Evolutionary conservation across 305 asterid genomes (phyloP), one percentile per base, ranked within the genome.

Genomic region (Striga hermonthica): DNA sequence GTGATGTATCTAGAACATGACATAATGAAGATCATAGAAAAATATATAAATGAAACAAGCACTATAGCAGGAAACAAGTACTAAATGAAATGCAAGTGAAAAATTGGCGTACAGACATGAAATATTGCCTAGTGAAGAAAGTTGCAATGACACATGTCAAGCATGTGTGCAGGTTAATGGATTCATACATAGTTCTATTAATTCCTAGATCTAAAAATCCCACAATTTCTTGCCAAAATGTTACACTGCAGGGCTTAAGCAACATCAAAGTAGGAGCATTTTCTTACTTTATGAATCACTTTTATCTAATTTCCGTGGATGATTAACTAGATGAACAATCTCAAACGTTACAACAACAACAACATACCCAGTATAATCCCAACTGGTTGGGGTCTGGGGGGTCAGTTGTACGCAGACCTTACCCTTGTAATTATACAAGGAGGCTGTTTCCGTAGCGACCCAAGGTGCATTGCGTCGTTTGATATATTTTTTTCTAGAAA

Each of bases 1-100:
- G 96, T 88, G 72, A 90, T 79, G 83, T 93, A 93, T 79, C 99
- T 93, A 83, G 72, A 67, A 67, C 62, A 66, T 50, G 57, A 65
- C 67, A 62, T 37, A 54, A 66, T 62, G 55, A 58, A 43, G 65
- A 60, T 44, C 62, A 34, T 8, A 39, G 12, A 7, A 9, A 47
- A 59, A 38, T 13, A 40, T 60, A 65, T 60, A 68, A 43, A 13
- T 48, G 22, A 54, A 11, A 60, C 48, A 60, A 22, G 31, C 31
- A 22, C 31, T 22, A 22, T 22, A 52, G 15, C 31, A 76, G 64
- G 57, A 45, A 60, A 47, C 39, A 60, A 14, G 38, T 57, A 28
- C 48, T 37, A 15, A 8, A 9, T 6, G 59, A 45, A 61, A 67
- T 12, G 58, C 57, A 16, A 7, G 37, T 9, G 41, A 39, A 28